These are phyloP conservation scores for Cokeromyces recurvatus DNA, from an alignment of 371 early-diverging fungal genomes.

Conservation along the genomic window DNA sequence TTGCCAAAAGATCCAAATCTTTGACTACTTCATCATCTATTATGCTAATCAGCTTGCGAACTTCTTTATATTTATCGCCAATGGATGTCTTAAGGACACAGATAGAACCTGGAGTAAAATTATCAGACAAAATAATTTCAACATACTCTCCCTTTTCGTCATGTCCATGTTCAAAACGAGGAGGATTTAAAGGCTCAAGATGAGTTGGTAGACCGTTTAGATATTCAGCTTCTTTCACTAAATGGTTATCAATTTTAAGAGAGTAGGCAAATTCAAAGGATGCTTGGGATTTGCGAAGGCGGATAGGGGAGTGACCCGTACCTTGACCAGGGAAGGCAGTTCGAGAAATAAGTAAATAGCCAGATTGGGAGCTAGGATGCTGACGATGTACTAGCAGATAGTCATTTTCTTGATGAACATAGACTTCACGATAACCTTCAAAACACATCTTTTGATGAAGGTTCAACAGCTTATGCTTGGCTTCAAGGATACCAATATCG, in stretches of 20 bases:
- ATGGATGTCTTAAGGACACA: conserved; percentile 63
- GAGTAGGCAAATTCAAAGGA: conserved; percentile 50
- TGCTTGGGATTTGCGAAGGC: conserved; percentile 57
- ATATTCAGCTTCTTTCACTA: conserved; percentile 13
- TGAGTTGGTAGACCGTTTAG: conserved; percentile 56
- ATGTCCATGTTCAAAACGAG: conserved; percentile 34
- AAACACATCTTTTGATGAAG: conserved; percentile 80
- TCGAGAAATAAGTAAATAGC: conserved; percentile 86
- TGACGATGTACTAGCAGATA: conserved; percentile 89
- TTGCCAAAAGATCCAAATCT: conserved; percentile 55
- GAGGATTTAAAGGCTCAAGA: conserved; percentile 45
- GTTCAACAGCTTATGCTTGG: conserved; percentile 69
- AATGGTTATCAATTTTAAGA: conserved; percentile 33
- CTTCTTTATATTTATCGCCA: conserved; percentile 37
- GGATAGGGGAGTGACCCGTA: conserved; percentile 52
- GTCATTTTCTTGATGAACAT: conserved; percentile 93
- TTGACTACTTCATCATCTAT: conserved; percentile 42
- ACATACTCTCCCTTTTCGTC: conserved; percentile 58
- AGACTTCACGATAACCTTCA: conserved; percentile 83
- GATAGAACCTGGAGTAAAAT: conserved; percentile 70
- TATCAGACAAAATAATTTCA: conserved; percentile 54
- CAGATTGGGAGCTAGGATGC: conserved; percentile 85
- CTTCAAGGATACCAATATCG: conserved; percentile 56
- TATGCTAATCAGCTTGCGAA: conserved; percentile 37
- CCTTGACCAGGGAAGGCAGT: conserved; percentile 66